Evolutionary conservation across 345 rosid genomes (phyloP).

Genomic region (Leavenworthia alabamica): DNA sequence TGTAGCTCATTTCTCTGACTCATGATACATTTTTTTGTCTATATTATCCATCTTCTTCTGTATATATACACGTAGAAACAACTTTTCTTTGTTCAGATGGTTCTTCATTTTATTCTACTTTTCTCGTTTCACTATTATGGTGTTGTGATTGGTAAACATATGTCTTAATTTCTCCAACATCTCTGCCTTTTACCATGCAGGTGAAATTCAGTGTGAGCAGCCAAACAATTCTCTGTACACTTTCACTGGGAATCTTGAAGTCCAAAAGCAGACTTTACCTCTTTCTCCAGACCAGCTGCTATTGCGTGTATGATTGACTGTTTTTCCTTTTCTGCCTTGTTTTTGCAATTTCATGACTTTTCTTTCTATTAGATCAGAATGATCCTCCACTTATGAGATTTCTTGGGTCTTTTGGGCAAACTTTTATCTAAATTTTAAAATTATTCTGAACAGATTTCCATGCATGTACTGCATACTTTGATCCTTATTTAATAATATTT

Average conservation of each 20-base stretch:
- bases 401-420: not conserved
- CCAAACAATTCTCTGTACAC: constrained; percentile 98
- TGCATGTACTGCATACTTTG: not conserved
- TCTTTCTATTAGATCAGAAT: not conserved
- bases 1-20: constrained; percentile 6
- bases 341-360: constrained; percentile 6
- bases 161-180: constrained; percentile 8
- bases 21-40: not conserved
- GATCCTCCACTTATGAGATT: not conserved
- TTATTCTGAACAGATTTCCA: not conserved
- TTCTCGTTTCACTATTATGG: no score
- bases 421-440: not conserved
- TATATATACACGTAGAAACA: no score
- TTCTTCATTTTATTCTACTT: constrained; percentile 19
- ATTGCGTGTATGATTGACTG: constrained; percentile 62
- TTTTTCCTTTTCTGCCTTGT: constrained; percentile 14
- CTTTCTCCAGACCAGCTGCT: constrained; percentile 91
- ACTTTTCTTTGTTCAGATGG: not conserved
- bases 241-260: constrained; percentile 88
- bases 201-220: constrained; percentile 98
- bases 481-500: constrained; percentile 1
- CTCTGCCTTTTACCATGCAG: constrained; percentile 45
- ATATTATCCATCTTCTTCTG: constrained; percentile 16
- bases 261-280: constrained; percentile 83
- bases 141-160: not conserved